phyloP scores from a whole-genome alignment of 2,329 filamentous ascomycete species.

The Alternaria incomplexa region DNA sequence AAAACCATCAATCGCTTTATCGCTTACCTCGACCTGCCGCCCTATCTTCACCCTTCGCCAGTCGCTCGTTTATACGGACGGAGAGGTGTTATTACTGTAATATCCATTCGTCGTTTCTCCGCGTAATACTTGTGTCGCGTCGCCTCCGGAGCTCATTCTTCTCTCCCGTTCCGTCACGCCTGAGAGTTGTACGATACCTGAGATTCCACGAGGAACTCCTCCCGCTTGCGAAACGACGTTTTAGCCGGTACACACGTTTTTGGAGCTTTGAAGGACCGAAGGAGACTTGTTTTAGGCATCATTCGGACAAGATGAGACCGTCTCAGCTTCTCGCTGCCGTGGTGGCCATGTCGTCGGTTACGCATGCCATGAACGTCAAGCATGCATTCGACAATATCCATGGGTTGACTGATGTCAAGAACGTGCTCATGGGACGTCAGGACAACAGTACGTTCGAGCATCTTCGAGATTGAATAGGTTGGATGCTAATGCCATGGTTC shows the following conservation, averaged over 20 bases:
- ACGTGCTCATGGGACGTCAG: constrained; percentile 41
- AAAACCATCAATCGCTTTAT: constrained; percentile 15
- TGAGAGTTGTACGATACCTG: constrained; percentile 25
- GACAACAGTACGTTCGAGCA: constrained; percentile 28
- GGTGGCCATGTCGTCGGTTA: constrained; percentile 46
- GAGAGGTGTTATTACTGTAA: constrained; percentile 17
- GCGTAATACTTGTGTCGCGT: constrained; percentile 23
- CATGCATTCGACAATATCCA: constrained; percentile 41
- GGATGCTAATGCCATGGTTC: neutral
- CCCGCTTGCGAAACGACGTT: constrained; percentile 15
- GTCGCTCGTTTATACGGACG: constrained; percentile 45
- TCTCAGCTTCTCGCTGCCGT: constrained; percentile 47
- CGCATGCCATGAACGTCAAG: constrained; percentile 42
- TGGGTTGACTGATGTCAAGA: constrained; percentile 34
- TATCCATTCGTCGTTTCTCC: constrained; percentile 6
- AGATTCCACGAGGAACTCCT: constrained; percentile 16
- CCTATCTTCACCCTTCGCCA: constrained; percentile 31
- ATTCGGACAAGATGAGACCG: constrained; percentile 41
- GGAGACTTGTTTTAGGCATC: neutral
- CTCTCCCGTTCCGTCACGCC: constrained; percentile 28
- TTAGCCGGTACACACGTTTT: constrained; percentile 5
- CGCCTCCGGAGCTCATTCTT: constrained; percentile 6
- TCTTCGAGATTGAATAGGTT: neutral
- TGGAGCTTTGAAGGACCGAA: neutral
- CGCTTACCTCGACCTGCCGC: constrained; percentile 17